Conservation (phyloP, 805 yeast genomes). For the Kluyveromyces wickerhamii region DNA sequence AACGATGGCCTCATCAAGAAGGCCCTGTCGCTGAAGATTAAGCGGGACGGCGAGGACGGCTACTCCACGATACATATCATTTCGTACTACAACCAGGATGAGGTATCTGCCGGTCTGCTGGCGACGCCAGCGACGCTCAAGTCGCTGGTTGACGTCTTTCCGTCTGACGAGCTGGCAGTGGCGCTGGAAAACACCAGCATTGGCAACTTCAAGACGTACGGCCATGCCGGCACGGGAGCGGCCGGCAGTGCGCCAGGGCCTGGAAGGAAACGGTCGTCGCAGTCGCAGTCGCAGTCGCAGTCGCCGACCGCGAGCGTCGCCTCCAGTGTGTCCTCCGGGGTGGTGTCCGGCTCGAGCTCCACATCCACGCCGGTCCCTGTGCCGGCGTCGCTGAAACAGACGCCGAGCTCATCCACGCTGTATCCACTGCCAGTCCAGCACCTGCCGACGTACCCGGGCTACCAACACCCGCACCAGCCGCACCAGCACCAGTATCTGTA, state of each 20-base stretch:
- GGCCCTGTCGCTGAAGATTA: slow-evolving; percentile 61
- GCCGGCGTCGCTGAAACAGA: not conserved
- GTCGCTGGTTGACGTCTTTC: slow-evolving; percentile 39
- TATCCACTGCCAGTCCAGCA: too few relatives aligned
- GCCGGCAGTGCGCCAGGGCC: too few relatives aligned
- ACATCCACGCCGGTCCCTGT: not conserved
- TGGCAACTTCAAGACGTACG: slow-evolving; percentile 35
- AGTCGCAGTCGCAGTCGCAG: too few relatives aligned
- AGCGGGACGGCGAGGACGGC: slow-evolving; percentile 13
- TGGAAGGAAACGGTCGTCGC: too few relatives aligned
- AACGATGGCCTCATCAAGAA: slow-evolving; percentile 74
- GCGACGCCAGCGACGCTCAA: slow-evolving; percentile 49
- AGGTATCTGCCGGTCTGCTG: slow-evolving; percentile 53
- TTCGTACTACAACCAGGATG: slow-evolving; percentile 70
- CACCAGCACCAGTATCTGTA: not conserved
- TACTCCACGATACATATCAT: slow-evolving; percentile 55
- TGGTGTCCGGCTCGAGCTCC: too few relatives aligned
- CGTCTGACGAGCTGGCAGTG: slow-evolving; percentile 42
- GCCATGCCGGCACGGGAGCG: too few relatives aligned
- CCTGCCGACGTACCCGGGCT: too few relatives aligned
- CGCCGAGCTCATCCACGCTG: too few relatives aligned
- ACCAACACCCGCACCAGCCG: too few relatives aligned
- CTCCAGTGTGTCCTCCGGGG: not conserved
- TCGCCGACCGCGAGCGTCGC: not conserved
- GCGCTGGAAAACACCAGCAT: slow-evolving; percentile 52